Base-by-base conservation (phyloP, 768 basidiomycete species). In the Auricularia heimuer region DNA sequence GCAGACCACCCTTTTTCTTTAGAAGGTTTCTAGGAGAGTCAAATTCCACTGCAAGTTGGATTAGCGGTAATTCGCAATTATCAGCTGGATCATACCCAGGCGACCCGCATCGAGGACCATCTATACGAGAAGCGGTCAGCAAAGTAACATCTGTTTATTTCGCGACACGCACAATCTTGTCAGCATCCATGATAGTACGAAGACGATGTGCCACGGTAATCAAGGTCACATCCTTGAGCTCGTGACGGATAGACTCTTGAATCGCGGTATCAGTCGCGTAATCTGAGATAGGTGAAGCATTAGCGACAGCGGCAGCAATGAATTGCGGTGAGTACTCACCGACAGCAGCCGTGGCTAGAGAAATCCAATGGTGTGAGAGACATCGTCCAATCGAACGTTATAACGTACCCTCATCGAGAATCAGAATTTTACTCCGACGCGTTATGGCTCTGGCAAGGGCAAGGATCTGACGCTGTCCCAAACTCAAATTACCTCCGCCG, bases 391-490 rank as follows among this genome's bases (percentile, higher is more conserved):
- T 33, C 34, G 78, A 79, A 42, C 12, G 39, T 42, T 8, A 14
- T 42, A 7, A 42, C 39, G 12, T 14, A 42, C 39, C 80, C 71
- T 87, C 85, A 65, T 87, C 85, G 2, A 86, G 72, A 56, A 86
- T 81, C 44, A 85, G 74, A 11, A 87, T 69, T 67, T 84, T 85
- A 70, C 81, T 83, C 56, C 75, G 71, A n/a, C 85, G 74, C 2
- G 85, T 79, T 64, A 86, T 80, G 1, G 85, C 85, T 35, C 85
- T 75, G 0, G 85, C 84, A 0, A 87, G 75, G 0, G 84, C 84
- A 18, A 87, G 72, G 14, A 87, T 79, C 70, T 86, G 85, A 10
- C 84, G 74, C 69, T 87, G 82, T 3, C 85, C 84, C n/a, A 86
- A 78, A 4, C 80, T 82, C n/a, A 83, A 70, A 66, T 82, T 82